These are phyloP conservation scores for Suillus discolor DNA, from an alignment of 768 basidiomycete species.

Conservation along the genomic window DNA sequence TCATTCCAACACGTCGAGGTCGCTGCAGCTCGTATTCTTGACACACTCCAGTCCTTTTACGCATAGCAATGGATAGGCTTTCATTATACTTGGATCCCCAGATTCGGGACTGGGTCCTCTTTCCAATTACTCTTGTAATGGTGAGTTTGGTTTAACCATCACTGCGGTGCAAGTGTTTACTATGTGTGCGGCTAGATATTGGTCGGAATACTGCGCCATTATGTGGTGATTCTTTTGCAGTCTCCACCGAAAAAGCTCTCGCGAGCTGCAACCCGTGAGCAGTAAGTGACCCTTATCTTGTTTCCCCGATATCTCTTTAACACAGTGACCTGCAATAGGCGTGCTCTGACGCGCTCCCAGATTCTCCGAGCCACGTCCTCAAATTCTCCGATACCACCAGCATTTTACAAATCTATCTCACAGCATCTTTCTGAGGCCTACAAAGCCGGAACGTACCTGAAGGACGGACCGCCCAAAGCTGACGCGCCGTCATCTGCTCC, in stretches of 20 bases:
- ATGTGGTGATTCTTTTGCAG: conserved; percentile 85
- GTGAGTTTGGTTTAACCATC: conserved; percentile 44
- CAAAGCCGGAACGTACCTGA: conserved; percentile 78
- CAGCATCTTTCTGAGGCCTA: conserved; percentile 73
- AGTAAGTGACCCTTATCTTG: conserved; percentile 56
- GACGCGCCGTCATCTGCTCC: conserved; percentile 62
- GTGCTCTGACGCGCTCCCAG: conserved; percentile 79
- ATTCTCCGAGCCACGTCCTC: conserved; percentile 81
- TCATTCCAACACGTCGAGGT: conserved; percentile 12
- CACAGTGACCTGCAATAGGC: conserved; percentile 41
- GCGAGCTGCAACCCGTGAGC: conserved; percentile 83
- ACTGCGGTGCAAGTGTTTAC: conserved; percentile 7
- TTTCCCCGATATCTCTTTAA: not conserved
- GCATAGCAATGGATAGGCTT: conserved; percentile 29
- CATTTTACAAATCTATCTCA: conserved; percentile 75
- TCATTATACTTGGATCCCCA: conserved; percentile 88
- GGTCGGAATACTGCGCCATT: conserved; percentile 91
- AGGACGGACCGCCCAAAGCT: conserved; percentile 74
- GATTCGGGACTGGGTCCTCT: conserved; percentile 92
- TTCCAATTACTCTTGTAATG: conserved; percentile 98
- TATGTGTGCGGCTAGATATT: conserved; percentile 60
- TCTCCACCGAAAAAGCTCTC: conserved; percentile 80
- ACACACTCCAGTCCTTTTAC: not conserved
- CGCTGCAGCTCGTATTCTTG: conserved; percentile 2
- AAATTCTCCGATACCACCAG: conserved; percentile 77